These are phyloP conservation scores for Blastobotrys illinoisensis DNA, from an alignment of 1,139 yeast species.

Conservation along the genomic window DNA sequence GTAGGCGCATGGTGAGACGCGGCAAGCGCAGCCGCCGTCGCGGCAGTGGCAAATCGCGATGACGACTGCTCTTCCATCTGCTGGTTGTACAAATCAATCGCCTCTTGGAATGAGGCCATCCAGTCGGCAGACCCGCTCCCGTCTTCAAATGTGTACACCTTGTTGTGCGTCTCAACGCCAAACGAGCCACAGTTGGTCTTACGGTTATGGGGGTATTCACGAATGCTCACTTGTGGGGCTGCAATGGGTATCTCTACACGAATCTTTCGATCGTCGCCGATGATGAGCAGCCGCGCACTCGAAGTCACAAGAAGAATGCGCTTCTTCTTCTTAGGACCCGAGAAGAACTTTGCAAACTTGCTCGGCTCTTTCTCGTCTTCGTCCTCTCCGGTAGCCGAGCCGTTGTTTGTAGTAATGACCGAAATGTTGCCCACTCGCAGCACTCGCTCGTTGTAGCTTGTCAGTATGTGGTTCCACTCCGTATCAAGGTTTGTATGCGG, in stretches of 20 bases:
- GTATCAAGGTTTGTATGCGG: constrained; percentile 57
- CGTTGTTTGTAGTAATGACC: constrained; percentile 20
- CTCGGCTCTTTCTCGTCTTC: constrained; percentile 25
- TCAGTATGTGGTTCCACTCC: constrained; percentile 60
- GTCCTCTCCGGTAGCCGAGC: constrained; percentile 17
- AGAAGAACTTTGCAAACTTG: constrained; percentile 29
- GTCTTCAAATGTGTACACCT: constrained; percentile 34
- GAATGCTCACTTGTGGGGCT: constrained; percentile 30
- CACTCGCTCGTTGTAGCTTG: constrained; percentile 64
- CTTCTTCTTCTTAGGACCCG: constrained; percentile 27
- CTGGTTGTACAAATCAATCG: constrained; percentile 27
- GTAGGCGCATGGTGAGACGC: constrained; percentile 12
- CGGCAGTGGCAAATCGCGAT: constrained; percentile 30
- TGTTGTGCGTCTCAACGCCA: constrained; percentile 32
- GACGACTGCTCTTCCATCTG: constrained; percentile 21
- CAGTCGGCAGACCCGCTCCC: constrained; percentile 30
- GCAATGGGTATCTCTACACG: constrained; percentile 31
- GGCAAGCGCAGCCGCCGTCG: constrained; percentile 34
- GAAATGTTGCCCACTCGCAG: constrained; percentile 54
- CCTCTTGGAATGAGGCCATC: constrained; percentile 29
- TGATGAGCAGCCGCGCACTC: constrained; percentile 31
- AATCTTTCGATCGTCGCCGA: constrained; percentile 27
- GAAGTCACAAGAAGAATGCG: constrained; percentile 33
- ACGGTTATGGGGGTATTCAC: constrained; percentile 32
- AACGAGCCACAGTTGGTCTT: constrained; percentile 27